Percentiles rank a stretch among this genome's conserved stretches.
phyloP scores from a whole-genome alignment of 352 stramenopile genomes.

The Globisporangium solare region DNA sequence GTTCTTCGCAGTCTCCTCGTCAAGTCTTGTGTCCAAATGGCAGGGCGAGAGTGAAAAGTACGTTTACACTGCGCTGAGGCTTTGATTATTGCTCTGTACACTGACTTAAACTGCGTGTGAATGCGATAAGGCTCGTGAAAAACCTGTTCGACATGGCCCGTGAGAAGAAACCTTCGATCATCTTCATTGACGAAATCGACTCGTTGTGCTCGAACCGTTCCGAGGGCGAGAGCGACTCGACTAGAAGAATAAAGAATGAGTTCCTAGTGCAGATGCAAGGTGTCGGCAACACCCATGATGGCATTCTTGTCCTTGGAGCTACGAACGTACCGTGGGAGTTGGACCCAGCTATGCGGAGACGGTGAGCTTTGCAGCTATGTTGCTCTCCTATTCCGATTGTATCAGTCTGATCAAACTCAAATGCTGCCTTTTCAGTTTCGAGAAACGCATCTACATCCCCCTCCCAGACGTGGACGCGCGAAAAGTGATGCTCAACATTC shows the following conservation, averaged over 20 bases:
- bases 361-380: conserved; percentile 37
- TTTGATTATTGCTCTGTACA: conserved; percentile 25
- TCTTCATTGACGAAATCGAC: conserved; percentile 98
- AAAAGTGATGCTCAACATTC: conserved; percentile 95
- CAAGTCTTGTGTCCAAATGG: conserved; percentile 98
- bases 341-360: conserved; percentile 94
- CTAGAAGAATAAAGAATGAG: conserved; percentile 97
- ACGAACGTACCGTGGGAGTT: conserved; percentile 99
- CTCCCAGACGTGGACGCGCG: conserved; percentile 91
- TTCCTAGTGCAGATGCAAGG: conserved; percentile 99
- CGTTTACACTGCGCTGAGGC: not conserved
- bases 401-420: conserved; percentile 11
- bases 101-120: not conserved
- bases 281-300: conserved; percentile 86
- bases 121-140: conserved; percentile 86
- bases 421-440: conserved; percentile 74
- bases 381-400: not conserved
- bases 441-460: conserved; percentile 99
- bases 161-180: conserved; percentile 91
- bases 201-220: conserved; percentile 91
- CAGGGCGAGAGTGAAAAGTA: conserved; percentile 94
- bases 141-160: conserved; percentile 98
- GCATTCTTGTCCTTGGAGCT: conserved; percentile 94
- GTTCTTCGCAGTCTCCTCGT: conserved; percentile 98
- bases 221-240: conserved; percentile 94